phyloP scores from a whole-genome alignment of 768 basidiomycete species.

The Psilocybe tampanensis region DNA sequence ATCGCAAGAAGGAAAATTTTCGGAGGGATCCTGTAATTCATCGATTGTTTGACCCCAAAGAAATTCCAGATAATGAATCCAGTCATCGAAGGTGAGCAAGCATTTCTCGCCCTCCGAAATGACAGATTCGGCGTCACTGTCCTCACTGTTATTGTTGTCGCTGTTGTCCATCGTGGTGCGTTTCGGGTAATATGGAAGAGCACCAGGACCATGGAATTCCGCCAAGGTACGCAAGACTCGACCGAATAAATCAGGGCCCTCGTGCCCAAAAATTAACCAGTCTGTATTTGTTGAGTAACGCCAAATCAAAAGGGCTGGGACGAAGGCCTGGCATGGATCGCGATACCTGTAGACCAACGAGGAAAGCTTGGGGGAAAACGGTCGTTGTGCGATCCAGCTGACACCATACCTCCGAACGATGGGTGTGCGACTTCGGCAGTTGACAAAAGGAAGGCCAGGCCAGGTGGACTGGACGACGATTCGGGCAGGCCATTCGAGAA shows the following conservation, averaged over 20 bases:
- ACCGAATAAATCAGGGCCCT: not conserved
- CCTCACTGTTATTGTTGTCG: not conserved
- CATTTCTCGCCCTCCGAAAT: not conserved
- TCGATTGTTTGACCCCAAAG: not conserved
- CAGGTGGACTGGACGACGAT: not conserved
- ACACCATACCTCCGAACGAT: not conserved
- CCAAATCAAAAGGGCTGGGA: not conserved
- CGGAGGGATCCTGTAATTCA: not conserved
- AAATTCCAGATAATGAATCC: not conserved
- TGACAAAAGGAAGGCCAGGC: conserved; percentile 1
- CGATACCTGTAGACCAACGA: not conserved
- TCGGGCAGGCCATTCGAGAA: conserved; percentile 9
- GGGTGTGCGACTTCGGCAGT: not conserved
- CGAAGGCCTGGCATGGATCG: not conserved
- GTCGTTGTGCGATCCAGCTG: not conserved
- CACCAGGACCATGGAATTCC: not conserved
- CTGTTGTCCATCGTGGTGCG: not conserved
- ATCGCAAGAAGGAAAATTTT: not conserved
- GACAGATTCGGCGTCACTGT: no score
- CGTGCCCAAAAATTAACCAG: not conserved
- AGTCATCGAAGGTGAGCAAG: not conserved
- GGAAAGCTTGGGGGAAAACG: not conserved
- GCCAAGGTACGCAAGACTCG: not conserved
- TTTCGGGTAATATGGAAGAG: not conserved
- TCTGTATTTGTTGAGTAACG: not conserved